Evolutionary conservation across 2,329 filamentous ascomycete species (phyloP), one percentile per base, ranked within the genome.

Genomic region (Proliferodiscus dingleyae): DNA sequence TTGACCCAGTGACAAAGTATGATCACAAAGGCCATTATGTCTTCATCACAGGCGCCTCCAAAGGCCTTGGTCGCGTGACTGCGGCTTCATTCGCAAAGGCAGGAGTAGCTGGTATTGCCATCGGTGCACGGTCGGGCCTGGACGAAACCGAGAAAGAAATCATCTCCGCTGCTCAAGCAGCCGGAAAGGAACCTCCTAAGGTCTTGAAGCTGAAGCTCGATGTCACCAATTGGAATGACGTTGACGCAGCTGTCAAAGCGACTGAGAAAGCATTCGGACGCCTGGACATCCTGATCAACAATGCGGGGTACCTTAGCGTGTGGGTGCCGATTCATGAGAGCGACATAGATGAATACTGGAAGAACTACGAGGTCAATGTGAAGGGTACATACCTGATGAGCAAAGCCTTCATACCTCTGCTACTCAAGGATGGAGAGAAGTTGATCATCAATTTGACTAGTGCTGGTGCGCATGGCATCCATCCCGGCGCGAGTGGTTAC

Each of bases 361-460:
- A 18, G 41, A 56, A 49, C 23, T 56, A 45, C 9, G 55, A 59
- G 40, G 43, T 56, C 13, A 59, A 58, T 37, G 29, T 56, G 11
- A 47, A 43, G 21, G 56, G 56, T 2, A 39, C 49, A 5, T 58
- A 55, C 41, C 45, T 28, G 36, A 45, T 55, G 15, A 50, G 50
- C 5, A 51, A 46, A 9, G 46, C 24, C 4, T 48, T 55, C 3
- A 18, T 59, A 18, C 55, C 56, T 2, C 32, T 59, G 32, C 41
- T 58, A 30, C 32, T 56, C 57, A 66, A 45, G 28, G 36, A 50
- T n/a, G 39, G 54, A 5, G 41, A 57, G 26, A 71, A 71, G 57
- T 71, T 67, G 0, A 62, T 80, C 18, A 61, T 80, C 46, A 75
- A 72, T 49, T 56, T 80, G 23, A 65, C 62, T 2, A 73, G 69